Evolutionary conservation across 306 rosid genomes (phyloP), one percentile per base, ranked within the genome.

Genomic region (Quercus alba): DNA sequence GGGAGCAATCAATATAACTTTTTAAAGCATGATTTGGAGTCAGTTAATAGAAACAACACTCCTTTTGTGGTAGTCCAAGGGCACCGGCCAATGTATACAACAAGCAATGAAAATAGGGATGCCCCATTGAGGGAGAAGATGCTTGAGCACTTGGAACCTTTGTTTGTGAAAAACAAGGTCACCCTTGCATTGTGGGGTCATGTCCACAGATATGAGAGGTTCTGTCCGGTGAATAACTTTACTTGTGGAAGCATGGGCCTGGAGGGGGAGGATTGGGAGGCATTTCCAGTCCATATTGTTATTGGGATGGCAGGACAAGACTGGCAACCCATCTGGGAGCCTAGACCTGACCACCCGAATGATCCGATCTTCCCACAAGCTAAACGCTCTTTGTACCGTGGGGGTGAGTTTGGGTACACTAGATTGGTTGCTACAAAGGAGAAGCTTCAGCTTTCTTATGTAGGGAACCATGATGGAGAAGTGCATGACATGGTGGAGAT

Each of bases 41-140:
- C 89, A 2, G 96, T 90, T 67, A 89, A 93, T 78, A 74, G 94
- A 80, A 84, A 67, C 17, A 93, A 84, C 82, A 89, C 91, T 1
- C 98, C 98, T 51, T 93, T 90, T 66, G 88, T 95, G 74, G 88
- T 95, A 33, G 91, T 95, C 75, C 94, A 89, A 66, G 98, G 99
- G 73, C 99, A 95, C 74, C 87, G 93, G 41, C 99, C 99, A 8
- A 93, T 93, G 99, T 95, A 95, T 85, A 91, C 99, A 0, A 84
- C 97, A 11, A 95, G 97, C 83, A 78, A 91, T 62, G 97, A 93
- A 81, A 23, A 12, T 6, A 86, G 97, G 76, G 99, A 95, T 52
- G 79, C 88, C 0, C 82, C 82, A 1, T 56, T 95, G 71, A 90
- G 94, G 76, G 88, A 54, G 72, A 87, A 77, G 81, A 88, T 95